These are phyloP conservation scores for Rhipidocladum racemiflorum DNA, from an alignment of 176 grass and related monocot genomes.

Conservation along the genomic window DNA sequence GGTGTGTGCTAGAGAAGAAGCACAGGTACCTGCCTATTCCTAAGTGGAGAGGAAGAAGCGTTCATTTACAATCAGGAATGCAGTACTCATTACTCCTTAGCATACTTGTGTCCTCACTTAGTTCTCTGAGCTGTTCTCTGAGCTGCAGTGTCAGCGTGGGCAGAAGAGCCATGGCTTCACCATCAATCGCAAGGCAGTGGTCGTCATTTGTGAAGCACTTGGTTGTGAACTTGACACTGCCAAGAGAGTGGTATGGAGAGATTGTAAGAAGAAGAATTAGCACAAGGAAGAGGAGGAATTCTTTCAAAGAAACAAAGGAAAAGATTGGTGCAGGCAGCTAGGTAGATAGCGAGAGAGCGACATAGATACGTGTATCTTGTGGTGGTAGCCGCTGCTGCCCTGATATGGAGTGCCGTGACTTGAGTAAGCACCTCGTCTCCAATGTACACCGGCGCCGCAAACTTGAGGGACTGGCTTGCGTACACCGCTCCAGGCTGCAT, in stretches of 20 bases:
- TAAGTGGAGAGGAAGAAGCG: no score
- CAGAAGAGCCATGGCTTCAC: conserved; percentile 57
- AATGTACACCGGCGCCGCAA: conserved; percentile 57
- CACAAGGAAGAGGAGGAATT: not conserved
- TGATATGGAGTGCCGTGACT: conserved; percentile 47
- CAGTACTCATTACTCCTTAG: no score
- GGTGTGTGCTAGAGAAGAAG: no score
- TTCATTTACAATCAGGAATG: no score
- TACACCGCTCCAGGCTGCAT: conserved; percentile 61
- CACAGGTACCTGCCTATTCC: no score
- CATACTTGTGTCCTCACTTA: no score
- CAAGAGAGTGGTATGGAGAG: not conserved
- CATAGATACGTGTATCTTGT: conserved; percentile 42
- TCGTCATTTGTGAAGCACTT: conserved; percentile 58
- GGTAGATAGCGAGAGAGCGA: not conserved
- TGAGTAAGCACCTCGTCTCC: conserved; percentile 51
- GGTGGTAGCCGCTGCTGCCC: not conserved
- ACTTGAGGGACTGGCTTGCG: conserved; percentile 52
- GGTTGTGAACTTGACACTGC: conserved; percentile 62
- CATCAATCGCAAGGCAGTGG: conserved; percentile 34
- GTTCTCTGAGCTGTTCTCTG: no score
- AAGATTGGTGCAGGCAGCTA: not conserved
- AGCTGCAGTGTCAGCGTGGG: no score
- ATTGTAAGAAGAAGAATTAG: not conserved
- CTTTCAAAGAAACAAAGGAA: not conserved